Conservation (phyloP, 257 asterid genomes). For the Agastache rugosa region DNA sequence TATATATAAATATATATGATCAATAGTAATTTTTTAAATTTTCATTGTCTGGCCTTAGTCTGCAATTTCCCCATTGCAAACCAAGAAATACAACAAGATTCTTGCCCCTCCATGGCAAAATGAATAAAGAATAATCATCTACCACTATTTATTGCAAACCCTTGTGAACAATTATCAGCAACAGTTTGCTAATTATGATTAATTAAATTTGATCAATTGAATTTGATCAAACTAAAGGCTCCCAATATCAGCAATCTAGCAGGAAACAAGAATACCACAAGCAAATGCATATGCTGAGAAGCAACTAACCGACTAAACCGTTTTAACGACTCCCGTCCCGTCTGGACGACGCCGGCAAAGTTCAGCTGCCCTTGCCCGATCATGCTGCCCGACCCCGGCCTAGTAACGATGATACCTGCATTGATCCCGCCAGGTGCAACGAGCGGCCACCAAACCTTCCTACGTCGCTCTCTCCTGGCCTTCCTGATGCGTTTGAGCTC, state of each 20-base stretch:
- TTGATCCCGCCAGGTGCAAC: conserved; percentile 51
- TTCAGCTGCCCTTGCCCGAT: conserved; percentile 52
- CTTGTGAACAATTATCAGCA: conserved; percentile 30
- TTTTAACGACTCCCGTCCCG: conserved; percentile 68
- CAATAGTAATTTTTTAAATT: neutral
- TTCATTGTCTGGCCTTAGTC: neutral
- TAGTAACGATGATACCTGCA: conserved; percentile 46
- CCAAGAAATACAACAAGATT: conserved; percentile 43
- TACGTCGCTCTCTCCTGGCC: conserved; percentile 56
- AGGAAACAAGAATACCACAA: conserved; percentile 78
- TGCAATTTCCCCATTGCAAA: conserved; percentile 45
- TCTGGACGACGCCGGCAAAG: conserved; percentile 61
- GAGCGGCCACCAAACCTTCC: conserved; percentile 75
- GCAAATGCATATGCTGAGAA: conserved; percentile 82
- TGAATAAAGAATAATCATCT: conserved; percentile 73
- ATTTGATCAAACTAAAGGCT: conserved; percentile 45
- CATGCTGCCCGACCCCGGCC: conserved; percentile 47
- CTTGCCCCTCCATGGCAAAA: conserved; percentile 39
- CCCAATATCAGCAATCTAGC: conserved; percentile 65
- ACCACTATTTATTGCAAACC: conserved; percentile 33
- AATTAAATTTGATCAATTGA: conserved; percentile 38
- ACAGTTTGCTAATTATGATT: neutral
- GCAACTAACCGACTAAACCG: conserved; percentile 69
- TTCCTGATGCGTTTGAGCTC: conserved; percentile 70
- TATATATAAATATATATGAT: neutral